Evolutionary conservation across 192 early-diverging fungal species (phyloP).

Genomic region (Umbelopsis sp.): DNA sequence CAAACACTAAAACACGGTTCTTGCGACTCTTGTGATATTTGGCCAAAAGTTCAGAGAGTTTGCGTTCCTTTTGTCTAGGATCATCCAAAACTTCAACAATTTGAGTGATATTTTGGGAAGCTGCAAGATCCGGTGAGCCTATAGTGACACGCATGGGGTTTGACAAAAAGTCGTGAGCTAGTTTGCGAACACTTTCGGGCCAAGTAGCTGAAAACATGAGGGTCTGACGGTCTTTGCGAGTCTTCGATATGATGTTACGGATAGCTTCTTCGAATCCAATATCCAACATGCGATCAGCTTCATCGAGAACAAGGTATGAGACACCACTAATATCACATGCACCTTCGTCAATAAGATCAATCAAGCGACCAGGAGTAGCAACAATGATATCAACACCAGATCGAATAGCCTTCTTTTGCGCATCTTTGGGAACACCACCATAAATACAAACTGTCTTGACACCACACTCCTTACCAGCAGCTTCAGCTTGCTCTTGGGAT

Average conservation of each 20-base stretch:
- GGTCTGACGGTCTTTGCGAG: conserved; percentile 78
- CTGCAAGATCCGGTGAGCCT: conserved; percentile 85
- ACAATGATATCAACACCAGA: conserved; percentile 77
- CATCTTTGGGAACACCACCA: conserved; percentile 85
- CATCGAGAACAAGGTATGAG: conserved; percentile 90
- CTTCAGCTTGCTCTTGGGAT: conserved; percentile 84
- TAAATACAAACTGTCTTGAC: conserved; percentile 81
- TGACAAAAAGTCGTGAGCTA: conserved; percentile 80
- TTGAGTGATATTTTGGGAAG: conserved; percentile 84
- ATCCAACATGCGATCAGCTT: conserved; percentile 98
- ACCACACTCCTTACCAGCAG: conserved; percentile 65
- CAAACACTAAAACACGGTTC: conserved; percentile 93
- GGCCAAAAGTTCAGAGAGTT: conserved; percentile 75
- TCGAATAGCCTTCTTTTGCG: conserved; percentile 55
- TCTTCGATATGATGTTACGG: conserved; percentile 79
- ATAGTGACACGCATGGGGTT: conserved; percentile 83
- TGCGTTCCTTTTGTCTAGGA: conserved; percentile 71
- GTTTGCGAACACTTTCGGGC: conserved; percentile 87
- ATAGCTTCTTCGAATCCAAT: conserved; percentile 92
- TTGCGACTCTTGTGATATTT: conserved; percentile 84
- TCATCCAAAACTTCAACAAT: conserved; percentile 87
- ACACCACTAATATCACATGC: conserved; percentile 78
- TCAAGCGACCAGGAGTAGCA: conserved; percentile 94
- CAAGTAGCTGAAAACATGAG: conserved; percentile 97
- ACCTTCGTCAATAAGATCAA: conserved; percentile 89